Evolutionary conservation across 805 yeast genomes (phyloP).

Genomic region (Maudiozyma pseudohumilis): DNA sequence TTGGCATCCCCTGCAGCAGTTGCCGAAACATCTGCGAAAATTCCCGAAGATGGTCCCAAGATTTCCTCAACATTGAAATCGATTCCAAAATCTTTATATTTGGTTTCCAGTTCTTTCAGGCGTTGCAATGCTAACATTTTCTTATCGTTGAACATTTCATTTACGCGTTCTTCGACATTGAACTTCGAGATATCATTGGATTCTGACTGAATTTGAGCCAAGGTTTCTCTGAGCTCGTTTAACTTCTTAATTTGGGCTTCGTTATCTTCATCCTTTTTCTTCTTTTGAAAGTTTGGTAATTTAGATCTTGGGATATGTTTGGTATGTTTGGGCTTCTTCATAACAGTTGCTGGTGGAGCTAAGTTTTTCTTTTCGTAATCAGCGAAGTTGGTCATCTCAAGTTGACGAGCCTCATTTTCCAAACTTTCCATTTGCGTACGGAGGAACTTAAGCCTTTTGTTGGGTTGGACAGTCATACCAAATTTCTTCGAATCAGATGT

Average conservation of each 20-base stretch:
- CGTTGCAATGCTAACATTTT: constrained; percentile 62
- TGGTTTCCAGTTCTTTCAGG: constrained; percentile 55
- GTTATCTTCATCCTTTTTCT: constrained; percentile 31
- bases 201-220: constrained; percentile 57
- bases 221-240: constrained; percentile 43
- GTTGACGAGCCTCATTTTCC: constrained; percentile 73
- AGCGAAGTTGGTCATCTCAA: constrained; percentile 78
- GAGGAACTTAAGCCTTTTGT: constrained; percentile 59
- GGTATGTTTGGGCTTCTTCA: constrained; percentile 1
- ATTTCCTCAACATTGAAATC: constrained; percentile 32
- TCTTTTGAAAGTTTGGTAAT: background rate
- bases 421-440: constrained; percentile 78
- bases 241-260: constrained; percentile 48
- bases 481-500: constrained; percentile 32
- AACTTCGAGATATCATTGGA: constrained; percentile 68
- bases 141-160: constrained; percentile 49
- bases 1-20: background rate
- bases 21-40: background rate
- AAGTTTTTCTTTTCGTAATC: constrained; percentile 29
- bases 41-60: background rate
- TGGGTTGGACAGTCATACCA: constrained; percentile 52
- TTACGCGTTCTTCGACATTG: constrained; percentile 41
- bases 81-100: constrained; percentile 55
- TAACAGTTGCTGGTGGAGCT: constrained; percentile 10
- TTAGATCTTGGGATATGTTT: constrained; percentile 6